Base-by-base conservation (phyloP, 352 stramenopile species). In the Phytophthora rubi region DNA sequence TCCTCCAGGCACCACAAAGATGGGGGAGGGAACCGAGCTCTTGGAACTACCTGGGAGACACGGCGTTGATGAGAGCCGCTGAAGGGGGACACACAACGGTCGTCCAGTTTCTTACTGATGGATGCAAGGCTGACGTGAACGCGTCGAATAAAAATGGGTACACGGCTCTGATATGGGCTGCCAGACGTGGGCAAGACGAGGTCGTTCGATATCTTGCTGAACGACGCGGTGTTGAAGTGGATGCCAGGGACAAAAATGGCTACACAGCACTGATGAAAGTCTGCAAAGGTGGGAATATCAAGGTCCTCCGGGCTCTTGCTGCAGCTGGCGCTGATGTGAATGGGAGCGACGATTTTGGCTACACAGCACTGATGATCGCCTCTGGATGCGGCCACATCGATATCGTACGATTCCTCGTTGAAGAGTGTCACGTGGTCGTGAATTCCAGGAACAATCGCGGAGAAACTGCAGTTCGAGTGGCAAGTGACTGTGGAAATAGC, bases 391-490 rank as follows among this genome's bases (percentile, higher is more conserved):
- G 21, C 10, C 47, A 53, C 47, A 0, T 32, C 8, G 6, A 53
- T n/a, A 16, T 53, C 8, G 47, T 53, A 3, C 49, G 26, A 21
- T 55, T 23, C n/a, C 49, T 55, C 12, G 26, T 35, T 26, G 10
- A 61, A 61, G 12, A 26, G 4, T 13, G 52, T 15, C 16, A n/a
- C 3, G 52, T 12, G 4, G 15, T 28, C 9, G 52, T 45, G 32
- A n/a, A 58, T 12, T 6, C n/a, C 15, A 44, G 26, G 4, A 32
- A 45, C n/a, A 21, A 58, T 6, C 16, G 7, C 2, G 32, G 52
- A 15, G 16, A 30, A 15, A 65, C 59, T 33, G 47, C 45, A 49
- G 42, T 49, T 4, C 42, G 16, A 49, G 42, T 49, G 15, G 42
- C 42, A 23, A 12, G 5, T 23, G n/a, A 49, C 42, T 21, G 16